Evolutionary conservation across 192 early-diverging fungal genomes (phyloP).

Genomic region (Linderina pennispora): DNA sequence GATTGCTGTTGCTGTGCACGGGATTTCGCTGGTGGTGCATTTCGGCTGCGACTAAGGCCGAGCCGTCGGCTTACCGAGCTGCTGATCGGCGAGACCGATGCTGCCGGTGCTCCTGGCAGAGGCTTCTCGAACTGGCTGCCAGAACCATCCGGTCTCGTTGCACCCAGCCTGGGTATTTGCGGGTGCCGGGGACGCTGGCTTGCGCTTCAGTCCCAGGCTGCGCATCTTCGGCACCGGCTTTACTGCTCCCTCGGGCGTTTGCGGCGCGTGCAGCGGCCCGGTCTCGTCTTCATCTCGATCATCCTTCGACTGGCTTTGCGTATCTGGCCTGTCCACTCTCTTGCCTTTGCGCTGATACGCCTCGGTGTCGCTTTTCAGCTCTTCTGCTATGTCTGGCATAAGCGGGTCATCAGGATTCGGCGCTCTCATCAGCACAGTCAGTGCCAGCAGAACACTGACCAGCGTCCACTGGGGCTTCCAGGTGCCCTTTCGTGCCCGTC

Average conservation of each 20-base stretch:
- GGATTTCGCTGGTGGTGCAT: neutral
- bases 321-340: conserved; percentile 29
- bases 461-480: conserved; percentile 70
- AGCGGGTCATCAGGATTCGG: conserved; percentile 77
- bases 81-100: conserved; percentile 1
- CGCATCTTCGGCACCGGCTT: neutral
- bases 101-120: too few relatives aligned
- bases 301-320: conserved; percentile 11
- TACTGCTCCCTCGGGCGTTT: neutral
- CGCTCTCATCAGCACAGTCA: conserved; percentile 51
- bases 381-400: conserved; percentile 52
- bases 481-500: conserved; percentile 46
- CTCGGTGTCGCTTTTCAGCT: conserved; percentile 13
- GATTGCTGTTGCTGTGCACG: neutral
- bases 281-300: conserved; percentile 10
- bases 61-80: conserved; percentile 20
- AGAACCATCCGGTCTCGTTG: too few relatives aligned
- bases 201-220: conserved; percentile 15
- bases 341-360: conserved; percentile 16
- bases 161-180: too few relatives aligned
- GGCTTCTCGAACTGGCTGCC: too few relatives aligned
- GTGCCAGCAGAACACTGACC: conserved; percentile 52
- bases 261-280: conserved; percentile 1
- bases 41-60: conserved; percentile 36
- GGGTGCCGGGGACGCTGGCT: conserved; percentile 13